Evolutionary conservation across 2,329 filamentous ascomycete genomes (phyloP), one percentile per base, ranked within the genome.

Genomic region (Scytalidium lignicola): DNA sequence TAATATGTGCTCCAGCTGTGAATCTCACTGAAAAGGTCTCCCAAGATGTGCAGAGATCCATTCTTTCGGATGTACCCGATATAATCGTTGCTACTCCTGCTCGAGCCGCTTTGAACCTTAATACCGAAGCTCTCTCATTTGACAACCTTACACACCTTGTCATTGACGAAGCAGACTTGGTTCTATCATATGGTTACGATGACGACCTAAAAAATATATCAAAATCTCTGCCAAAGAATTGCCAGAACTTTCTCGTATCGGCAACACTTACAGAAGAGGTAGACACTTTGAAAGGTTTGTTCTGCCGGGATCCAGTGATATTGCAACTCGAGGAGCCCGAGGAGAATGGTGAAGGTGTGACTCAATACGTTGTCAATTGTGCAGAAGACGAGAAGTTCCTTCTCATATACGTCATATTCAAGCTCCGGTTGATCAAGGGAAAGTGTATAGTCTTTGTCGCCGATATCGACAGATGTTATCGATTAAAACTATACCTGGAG

Each of bases 331-430:
- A 93, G 55, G 89, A 95, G 56, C 79, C 85, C 45, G 88, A 95
- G 57, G 83, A 85, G 19, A 85, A 89, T 56, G 82, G 84, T 18
- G 82, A 86, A 53, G 85, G 83, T 3, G 78, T 97, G 22, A 88
- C 83, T 48, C 93, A 97, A 70, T 96, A 90, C 62, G 83, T 91
- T 23, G 87, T 96, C 56, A 90, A 85, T 64, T 95, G 90, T 58
- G 89, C 82, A n/a, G 93, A 99, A 69, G 92, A 97, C 57, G 93
- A 97, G 62, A 99, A 99, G 65, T 99, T 97, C 62, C 72, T 99
- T 32, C 72, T 99, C 41, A 83, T 86, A 17, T 97, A 96, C 62
- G 87, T 96, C 51, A 92, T 97, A 64, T 95, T 96, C 74, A 96
- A 96, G 72, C 78, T 97, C 12, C 88, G 93, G 65, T 74, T 97